Evolutionary conservation across 495 filamentous ascomycete species (phyloP), one percentile per base, ranked within the genome.

Genomic region (Penicillium subrubescens): DNA sequence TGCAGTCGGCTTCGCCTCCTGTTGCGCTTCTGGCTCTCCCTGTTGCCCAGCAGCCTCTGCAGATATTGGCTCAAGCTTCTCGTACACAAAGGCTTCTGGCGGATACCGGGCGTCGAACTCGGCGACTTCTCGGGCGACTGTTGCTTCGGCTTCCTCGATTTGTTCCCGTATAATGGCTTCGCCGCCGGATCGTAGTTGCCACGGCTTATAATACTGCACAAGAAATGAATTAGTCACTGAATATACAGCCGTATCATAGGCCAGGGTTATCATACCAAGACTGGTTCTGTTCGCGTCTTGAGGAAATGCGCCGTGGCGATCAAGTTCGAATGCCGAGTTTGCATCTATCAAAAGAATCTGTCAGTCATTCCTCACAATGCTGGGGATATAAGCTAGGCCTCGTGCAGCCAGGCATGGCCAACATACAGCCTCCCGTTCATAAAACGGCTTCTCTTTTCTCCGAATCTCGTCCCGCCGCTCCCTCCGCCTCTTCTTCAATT

Each of bases 191-290:
- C 85, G 84, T 57, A 90, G 79, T 70, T 94, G 87, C 90, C 91
- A 97, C 7, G 95, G 95, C 56, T 89, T 89, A 76, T 97, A 99
- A 75, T 88, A 94, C 94, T 97, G 69, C 4, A 46, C 34, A 54
- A 44, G 39, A 79, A 66, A 57, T 29, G 21, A 33, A 29, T 69
- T 63, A 69, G 59, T 52, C 2, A 57, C 53, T 15, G 60, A 48
- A 46, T 10, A 14, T 17, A 14, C 44, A 21, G 15, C 60, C 31
- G 8, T 15, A 0, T 6, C 17, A 23, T 2, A n/a, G 27, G 19
- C 25, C 2, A 48, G 27, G 14, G 6, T 29, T 31, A 54, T 79
- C 90, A 71, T 83, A 97, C 95, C 73, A 99, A 81, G 67, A 82
- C 86, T 6, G 95, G 95, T 70, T 88, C 84, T 60, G 88, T 76